A percentile compares a stretch with the other conserved stretches of the same genome.
phyloP scores from a whole-genome alignment of 2,329 filamentous ascomycete species.

The Sarocladium brachiariae region DNA sequence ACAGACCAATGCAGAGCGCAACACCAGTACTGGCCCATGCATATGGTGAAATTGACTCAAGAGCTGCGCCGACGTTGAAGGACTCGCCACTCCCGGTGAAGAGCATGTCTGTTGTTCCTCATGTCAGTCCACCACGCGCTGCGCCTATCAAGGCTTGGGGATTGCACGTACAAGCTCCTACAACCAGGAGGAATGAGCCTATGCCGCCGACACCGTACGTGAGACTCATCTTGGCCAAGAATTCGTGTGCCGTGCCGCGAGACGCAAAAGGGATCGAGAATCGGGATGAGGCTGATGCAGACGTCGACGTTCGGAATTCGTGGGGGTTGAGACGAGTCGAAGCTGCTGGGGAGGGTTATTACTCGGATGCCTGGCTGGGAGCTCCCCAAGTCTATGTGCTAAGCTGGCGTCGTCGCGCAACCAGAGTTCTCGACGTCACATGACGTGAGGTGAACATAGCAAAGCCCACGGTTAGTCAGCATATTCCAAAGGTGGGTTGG shows the following conservation, averaged over 20 bases:
- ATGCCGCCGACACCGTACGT: conserved; percentile 63
- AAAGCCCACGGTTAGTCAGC: not conserved
- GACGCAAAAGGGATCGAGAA: conserved; percentile 16
- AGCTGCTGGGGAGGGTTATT: conserved; percentile 7
- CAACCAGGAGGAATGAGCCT: conserved; percentile 60
- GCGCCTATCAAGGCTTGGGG: not conserved
- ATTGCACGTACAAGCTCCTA: conserved; percentile 65
- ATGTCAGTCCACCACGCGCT: conserved; percentile 1
- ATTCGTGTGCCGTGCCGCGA: conserved; percentile 17
- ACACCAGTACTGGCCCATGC: conserved; percentile 91
- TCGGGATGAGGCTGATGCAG: conserved; percentile 4
- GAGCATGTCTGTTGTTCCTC: conserved; percentile 72
- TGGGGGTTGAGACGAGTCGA: not conserved
- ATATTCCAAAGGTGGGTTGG: not conserved
- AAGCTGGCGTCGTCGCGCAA: conserved; percentile 13
- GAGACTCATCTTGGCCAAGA: conserved; percentile 55
- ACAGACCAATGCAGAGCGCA: conserved; percentile 88
- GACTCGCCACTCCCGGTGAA: conserved; percentile 93
- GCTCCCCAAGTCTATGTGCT: conserved; percentile 19
- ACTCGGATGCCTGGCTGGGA: conserved; percentile 20
- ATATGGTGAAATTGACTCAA: conserved; percentile 90
- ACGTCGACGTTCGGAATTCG: conserved; percentile 3
- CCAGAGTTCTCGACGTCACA: conserved; percentile 12
- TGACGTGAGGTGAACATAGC: conserved; percentile 2
- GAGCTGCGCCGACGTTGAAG: conserved; percentile 94